Conservation (phyloP, 352 stramenopile genomes). For the Thraustotheca clavata region DNA sequence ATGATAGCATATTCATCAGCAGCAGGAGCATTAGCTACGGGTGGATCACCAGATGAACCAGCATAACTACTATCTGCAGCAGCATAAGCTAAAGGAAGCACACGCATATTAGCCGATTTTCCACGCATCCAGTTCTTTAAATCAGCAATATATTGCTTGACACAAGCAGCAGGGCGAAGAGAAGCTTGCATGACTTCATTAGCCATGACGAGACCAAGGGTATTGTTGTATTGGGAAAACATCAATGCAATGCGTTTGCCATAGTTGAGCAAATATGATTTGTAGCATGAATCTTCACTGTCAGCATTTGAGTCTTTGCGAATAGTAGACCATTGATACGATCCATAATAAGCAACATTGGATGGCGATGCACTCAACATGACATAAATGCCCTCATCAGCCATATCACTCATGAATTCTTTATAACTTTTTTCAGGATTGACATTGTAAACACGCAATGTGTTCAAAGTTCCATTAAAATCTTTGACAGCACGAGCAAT, state of each 20-base stretch:
- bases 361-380: slow-evolving; percentile 69
- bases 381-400: slow-evolving; percentile 62
- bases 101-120: slow-evolving; percentile 12
- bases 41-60: not conserved
- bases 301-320: slow-evolving; percentile 51
- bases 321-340: slow-evolving; percentile 77
- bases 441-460: slow-evolving; percentile 80
- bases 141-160: slow-evolving; percentile 22
- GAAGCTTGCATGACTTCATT: slow-evolving; percentile 23
- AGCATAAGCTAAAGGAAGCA: slow-evolving; percentile 21
- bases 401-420: slow-evolving; percentile 83
- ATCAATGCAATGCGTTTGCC: slow-evolving; percentile 12
- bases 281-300: slow-evolving; percentile 15
- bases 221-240: slow-evolving; percentile 23
- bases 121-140: slow-evolving; percentile 22
- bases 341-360: slow-evolving; percentile 77
- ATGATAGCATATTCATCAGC: slow-evolving; percentile 74
- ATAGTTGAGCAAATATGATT: slow-evolving; percentile 23
- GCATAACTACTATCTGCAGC: slow-evolving; percentile 18
- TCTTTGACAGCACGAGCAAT: slow-evolving; percentile 58
- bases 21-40: not conserved
- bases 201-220: slow-evolving; percentile 17
- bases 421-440: slow-evolving; percentile 75
- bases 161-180: slow-evolving; percentile 13
- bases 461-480: slow-evolving; percentile 62